Evolutionary conservation across 1,139 yeast species (phyloP).

Genomic region (Protomyces inundatus): DNA sequence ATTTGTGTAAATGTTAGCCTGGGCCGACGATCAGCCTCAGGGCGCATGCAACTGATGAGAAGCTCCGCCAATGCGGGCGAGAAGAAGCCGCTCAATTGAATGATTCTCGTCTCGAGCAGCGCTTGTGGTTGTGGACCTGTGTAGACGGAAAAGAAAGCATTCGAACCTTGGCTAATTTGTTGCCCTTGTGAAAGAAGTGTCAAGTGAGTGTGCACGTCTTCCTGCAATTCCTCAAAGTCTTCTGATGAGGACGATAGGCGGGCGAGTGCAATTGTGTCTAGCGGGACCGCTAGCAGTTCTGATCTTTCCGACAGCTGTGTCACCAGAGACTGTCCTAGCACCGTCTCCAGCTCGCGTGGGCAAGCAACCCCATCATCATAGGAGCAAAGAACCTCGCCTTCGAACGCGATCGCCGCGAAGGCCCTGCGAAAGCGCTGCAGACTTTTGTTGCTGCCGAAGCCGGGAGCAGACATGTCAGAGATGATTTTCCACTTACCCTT

Average conservation of each 20-base stretch:
- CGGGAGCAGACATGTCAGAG: constrained; percentile 9
- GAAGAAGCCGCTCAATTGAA: constrained; percentile 5
- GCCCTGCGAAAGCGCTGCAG: background rate
- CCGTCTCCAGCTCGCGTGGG: background rate
- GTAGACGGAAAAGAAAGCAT: constrained; percentile 9
- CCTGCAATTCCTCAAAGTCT: constrained; percentile 8
- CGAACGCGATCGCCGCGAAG: background rate
- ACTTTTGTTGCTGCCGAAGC: background rate
- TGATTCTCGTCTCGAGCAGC: background rate
- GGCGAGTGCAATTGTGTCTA: background rate
- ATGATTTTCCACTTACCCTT: constrained; percentile 1
- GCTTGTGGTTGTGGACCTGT: background rate
- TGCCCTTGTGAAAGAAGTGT: background rate
- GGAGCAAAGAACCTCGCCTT: background rate
- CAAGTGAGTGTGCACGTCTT: constrained; percentile 7
- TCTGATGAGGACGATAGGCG: background rate
- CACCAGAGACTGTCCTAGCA: background rate
- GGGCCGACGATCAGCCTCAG: background rate
- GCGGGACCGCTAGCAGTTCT: background rate
- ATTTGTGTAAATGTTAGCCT: background rate
- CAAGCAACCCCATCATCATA: background rate
- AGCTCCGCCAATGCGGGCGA: background rate
- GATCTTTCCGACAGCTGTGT: background rate
- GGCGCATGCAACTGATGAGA: background rate
- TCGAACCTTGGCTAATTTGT: background rate